Evolutionary conservation across 345 rosid genomes (phyloP).

Genomic region (Alliaria petiolata): DNA sequence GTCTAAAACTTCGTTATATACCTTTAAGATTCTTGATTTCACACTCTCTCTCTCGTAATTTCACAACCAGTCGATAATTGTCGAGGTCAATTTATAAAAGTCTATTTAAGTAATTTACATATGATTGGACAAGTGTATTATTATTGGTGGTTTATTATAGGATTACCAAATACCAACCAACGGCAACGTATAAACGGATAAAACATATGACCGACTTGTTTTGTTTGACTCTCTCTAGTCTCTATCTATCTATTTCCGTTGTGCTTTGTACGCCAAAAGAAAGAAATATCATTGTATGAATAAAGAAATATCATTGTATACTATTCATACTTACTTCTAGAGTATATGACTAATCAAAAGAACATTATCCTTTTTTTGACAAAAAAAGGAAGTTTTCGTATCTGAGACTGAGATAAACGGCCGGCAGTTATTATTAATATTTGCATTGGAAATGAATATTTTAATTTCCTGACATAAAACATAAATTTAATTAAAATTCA

Average conservation of each 20-base stretch:
- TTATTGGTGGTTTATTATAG: slow-evolving; percentile 10
- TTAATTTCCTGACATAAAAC: no score
- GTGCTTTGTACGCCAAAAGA: neutral
- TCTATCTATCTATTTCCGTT: neutral
- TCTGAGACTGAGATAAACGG: no score
- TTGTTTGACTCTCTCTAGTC: slow-evolving; percentile 6
- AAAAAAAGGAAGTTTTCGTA: no score
- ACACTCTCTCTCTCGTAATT: neutral
- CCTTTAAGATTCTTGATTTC: slow-evolving; percentile 13
- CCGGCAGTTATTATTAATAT: no score
- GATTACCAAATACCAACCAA: no score
- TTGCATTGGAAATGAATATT: no score
- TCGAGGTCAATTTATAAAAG: neutral
- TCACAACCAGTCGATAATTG: neutral
- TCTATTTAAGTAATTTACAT: neutral
- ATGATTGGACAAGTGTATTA: slow-evolving; percentile 11
- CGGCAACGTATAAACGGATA: slow-evolving; percentile 18
- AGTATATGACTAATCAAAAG: neutral
- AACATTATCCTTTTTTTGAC: no score
- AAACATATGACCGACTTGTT: slow-evolving; percentile 19
- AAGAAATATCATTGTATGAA: neutral
- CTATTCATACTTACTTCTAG: neutral
- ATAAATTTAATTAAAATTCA: neutral
- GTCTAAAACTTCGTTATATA: neutral
- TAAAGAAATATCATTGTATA: neutral